Conservation (phyloP, 352 stramenopile species). For the Nannochloropsis limnetica region DNA sequence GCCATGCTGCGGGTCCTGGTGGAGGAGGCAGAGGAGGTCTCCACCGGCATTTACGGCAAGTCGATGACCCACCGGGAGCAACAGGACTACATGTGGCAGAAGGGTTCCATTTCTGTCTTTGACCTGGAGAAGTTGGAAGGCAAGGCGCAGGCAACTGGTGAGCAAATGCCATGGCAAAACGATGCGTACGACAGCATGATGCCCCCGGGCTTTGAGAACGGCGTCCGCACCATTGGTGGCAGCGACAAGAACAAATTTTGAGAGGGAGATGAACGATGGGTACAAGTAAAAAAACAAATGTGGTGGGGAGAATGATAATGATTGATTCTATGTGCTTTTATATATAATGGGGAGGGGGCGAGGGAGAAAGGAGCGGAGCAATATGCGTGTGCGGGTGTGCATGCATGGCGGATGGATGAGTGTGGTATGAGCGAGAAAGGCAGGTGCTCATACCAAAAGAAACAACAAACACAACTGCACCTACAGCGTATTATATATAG, state of each 20-base stretch:
- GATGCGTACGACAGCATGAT: constrained; percentile 38
- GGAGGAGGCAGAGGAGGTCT: constrained; percentile 37
- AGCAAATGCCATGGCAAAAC: constrained; percentile 38
- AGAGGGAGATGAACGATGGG: background rate
- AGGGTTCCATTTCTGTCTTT: constrained; percentile 34
- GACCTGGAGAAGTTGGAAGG: constrained; percentile 34
- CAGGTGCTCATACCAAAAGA: background rate
- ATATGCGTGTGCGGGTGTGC: too few species aligned
- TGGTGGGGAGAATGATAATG: background rate
- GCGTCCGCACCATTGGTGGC: constrained; percentile 13
- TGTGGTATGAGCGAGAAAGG: background rate
- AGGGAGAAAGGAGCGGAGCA: background rate
- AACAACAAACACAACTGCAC: background rate
- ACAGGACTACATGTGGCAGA: constrained; percentile 38
- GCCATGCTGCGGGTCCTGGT: background rate
- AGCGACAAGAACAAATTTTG: constrained; percentile 22
- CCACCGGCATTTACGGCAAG: constrained; percentile 31
- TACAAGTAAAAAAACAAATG: background rate
- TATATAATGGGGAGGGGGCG: background rate
- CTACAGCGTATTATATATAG: background rate
- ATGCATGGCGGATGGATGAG: background rate
- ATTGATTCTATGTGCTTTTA: background rate
- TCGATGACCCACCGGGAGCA: constrained; percentile 25
- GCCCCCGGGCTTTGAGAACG: constrained; percentile 28
- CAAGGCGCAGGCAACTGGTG: constrained; percentile 17